These are phyloP conservation scores for Russula compacta DNA, from an alignment of 768 basidiomycete genomes.

Conservation along the genomic window DNA sequence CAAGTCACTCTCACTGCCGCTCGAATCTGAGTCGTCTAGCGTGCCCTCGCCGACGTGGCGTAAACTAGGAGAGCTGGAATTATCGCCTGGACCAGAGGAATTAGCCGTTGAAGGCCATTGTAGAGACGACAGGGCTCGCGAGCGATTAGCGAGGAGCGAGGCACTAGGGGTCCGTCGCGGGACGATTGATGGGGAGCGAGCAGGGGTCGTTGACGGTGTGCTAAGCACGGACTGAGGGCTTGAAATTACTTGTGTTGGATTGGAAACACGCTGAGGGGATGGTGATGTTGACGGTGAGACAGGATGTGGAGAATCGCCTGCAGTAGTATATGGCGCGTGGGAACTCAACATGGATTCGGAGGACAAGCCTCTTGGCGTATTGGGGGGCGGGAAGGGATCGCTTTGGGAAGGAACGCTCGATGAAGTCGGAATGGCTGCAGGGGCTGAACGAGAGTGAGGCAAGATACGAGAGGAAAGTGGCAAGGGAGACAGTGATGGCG, in stretches of 20 bases:
- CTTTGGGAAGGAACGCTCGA: slow-evolving; percentile 23
- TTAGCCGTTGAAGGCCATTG: slow-evolving; percentile 38
- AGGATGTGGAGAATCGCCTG: slow-evolving; percentile 7
- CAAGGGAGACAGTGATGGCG: slow-evolving; percentile 22
- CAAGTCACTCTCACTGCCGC: slow-evolving; percentile 27
- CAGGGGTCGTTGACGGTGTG: slow-evolving; percentile 10
- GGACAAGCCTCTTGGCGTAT: slow-evolving; percentile 19
- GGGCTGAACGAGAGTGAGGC: slow-evolving; percentile 34
- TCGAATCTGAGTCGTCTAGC: slow-evolving; percentile 69
- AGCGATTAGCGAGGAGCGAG: slow-evolving; percentile 17
- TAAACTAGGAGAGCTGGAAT: slow-evolving; percentile 33
- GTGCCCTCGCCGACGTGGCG: slow-evolving; percentile 70
- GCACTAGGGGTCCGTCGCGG: slow-evolving; percentile 17
- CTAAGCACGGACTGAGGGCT: slow-evolving; percentile 15
- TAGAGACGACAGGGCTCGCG: slow-evolving; percentile 26
- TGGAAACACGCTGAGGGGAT: slow-evolving; percentile 15
- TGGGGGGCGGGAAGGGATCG: slow-evolving; percentile 13
- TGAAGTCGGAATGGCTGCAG: slow-evolving; percentile 31
- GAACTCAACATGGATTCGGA: slow-evolving; percentile 24
- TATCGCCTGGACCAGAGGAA: slow-evolving; percentile 28
- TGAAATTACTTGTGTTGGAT: neutral
- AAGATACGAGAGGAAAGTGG: slow-evolving; percentile 23
- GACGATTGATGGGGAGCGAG: slow-evolving; percentile 11
- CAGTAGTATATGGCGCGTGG: neutral
- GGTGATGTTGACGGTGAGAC: slow-evolving; percentile 12